phyloP scores from a whole-genome alignment of 257 asterid species.

The Solanum chilense region DNA sequence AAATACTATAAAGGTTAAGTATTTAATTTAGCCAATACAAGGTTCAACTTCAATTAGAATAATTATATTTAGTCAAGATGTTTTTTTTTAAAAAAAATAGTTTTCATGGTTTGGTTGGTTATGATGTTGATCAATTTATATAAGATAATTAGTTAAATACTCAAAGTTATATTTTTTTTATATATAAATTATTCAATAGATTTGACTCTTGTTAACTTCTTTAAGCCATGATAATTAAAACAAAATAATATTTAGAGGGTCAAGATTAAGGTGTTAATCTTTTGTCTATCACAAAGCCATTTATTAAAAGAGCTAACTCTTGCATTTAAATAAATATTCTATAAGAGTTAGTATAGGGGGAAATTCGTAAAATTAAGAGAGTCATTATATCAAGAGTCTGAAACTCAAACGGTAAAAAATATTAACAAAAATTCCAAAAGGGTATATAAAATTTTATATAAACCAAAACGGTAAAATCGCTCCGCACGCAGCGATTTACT shows the following conservation, averaged over 20 bases:
- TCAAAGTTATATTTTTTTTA: not conserved
- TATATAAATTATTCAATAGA: not conserved
- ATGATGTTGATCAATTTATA: not conserved
- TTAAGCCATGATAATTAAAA: not conserved
- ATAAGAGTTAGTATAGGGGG: not conserved
- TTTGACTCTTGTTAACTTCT: not conserved
- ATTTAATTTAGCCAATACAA: not conserved
- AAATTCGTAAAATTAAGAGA: not conserved
- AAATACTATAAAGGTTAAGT: not conserved
- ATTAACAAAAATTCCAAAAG: no score
- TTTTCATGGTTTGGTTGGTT: not conserved
- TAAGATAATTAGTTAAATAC: not conserved
- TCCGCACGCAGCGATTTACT: no score
- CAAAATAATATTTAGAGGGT: not conserved
- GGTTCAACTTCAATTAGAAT: not conserved
- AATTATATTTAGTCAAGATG: not conserved
- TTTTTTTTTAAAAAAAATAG: not conserved
- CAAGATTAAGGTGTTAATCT: not conserved
- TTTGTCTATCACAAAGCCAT: not conserved
- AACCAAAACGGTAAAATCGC: no score
- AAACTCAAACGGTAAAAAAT: no score
- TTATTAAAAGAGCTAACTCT: not conserved
- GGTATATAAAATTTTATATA: no score
- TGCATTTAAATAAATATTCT: not conserved
- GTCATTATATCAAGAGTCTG: not conserved